Evolutionary conservation across 2,329 filamentous ascomycete species (phyloP).

Genomic region (Neonectria hederae): DNA sequence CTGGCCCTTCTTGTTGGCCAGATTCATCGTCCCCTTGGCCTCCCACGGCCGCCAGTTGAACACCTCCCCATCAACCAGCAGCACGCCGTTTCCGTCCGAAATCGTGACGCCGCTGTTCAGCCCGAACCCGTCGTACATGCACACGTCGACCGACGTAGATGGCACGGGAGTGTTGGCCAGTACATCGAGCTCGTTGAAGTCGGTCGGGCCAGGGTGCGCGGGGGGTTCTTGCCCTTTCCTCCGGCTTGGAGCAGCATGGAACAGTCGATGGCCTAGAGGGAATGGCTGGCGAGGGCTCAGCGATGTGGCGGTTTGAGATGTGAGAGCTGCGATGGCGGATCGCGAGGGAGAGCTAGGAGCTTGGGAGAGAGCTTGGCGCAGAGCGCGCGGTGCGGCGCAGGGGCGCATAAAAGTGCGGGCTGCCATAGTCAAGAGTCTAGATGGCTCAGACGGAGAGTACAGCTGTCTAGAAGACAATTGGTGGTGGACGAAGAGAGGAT

Average conservation of each 20-base stretch:
- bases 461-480: background rate
- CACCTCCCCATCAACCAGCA: constrained; percentile 87
- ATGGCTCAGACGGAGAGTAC: background rate
- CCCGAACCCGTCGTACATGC: constrained; percentile 83
- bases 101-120: constrained; percentile 83
- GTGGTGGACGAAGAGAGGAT: constrained; percentile 2
- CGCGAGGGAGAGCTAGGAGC: constrained; percentile 18
- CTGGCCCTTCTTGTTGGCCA: constrained; percentile 82
- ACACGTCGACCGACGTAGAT: constrained; percentile 84
- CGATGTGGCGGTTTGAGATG: constrained; percentile 10
- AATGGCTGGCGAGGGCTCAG: constrained; percentile 5
- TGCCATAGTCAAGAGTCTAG: constrained; percentile 24
- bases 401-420: constrained; percentile 36
- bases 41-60: constrained; percentile 91
- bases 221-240: constrained; percentile 39
- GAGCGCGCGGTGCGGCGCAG: constrained; percentile 31
- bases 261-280: constrained; percentile 18
- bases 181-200: constrained; percentile 82
- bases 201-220: constrained; percentile 55
- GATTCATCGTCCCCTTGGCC: constrained; percentile 52
- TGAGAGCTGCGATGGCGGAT: constrained; percentile 27
- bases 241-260: constrained; percentile 34
- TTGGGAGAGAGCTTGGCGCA: constrained; percentile 34
- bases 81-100: constrained; percentile 72
- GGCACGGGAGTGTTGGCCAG: constrained; percentile 79